Evolutionary conservation across 352 stramenopile genomes (phyloP).

Genomic region (Phytophthora constricta): DNA sequence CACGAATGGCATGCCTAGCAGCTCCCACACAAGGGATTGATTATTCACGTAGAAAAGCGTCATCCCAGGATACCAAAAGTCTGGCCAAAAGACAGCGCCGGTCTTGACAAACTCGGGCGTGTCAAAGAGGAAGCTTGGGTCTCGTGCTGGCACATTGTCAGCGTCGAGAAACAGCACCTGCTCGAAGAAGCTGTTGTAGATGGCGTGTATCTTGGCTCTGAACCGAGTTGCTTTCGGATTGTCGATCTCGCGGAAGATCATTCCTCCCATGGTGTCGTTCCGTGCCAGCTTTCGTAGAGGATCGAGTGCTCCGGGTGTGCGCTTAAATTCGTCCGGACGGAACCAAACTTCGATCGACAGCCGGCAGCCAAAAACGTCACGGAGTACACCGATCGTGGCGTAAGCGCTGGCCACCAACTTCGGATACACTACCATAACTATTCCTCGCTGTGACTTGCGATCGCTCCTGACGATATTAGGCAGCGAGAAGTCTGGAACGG

Average conservation of each 20-base stretch:
- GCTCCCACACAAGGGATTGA: conserved; percentile 62
- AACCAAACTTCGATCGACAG: conserved; percentile 73
- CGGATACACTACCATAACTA: conserved; percentile 70
- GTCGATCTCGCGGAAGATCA: conserved; percentile 35
- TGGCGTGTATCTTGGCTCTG: conserved; percentile 59
- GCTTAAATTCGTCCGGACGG: conserved; percentile 33
- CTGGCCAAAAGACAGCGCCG: conserved; percentile 74
- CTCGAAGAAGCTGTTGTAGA: conserved; percentile 62
- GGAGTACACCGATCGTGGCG: conserved; percentile 53
- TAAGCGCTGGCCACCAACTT: conserved; percentile 69
- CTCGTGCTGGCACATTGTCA: conserved; percentile 66
- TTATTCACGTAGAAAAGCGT: no score
- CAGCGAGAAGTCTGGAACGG: neutral
- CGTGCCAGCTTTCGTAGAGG: conserved; percentile 20
- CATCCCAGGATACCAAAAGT: conserved; percentile 69
- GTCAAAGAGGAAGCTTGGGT: conserved; percentile 71
- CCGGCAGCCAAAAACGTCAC: conserved; percentile 34
- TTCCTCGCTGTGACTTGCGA: conserved; percentile 24
- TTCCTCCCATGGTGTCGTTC: conserved; percentile 27
- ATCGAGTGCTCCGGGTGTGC: conserved; percentile 7
- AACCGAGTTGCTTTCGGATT: conserved; percentile 37
- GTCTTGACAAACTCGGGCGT: conserved; percentile 44
- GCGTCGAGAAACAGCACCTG: conserved; percentile 73
- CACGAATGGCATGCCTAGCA: conserved; percentile 56
- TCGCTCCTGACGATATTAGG: neutral